These are phyloP conservation scores for Peronospora destructor DNA, from an alignment of 352 stramenopile species.

Conservation along the genomic window DNA sequence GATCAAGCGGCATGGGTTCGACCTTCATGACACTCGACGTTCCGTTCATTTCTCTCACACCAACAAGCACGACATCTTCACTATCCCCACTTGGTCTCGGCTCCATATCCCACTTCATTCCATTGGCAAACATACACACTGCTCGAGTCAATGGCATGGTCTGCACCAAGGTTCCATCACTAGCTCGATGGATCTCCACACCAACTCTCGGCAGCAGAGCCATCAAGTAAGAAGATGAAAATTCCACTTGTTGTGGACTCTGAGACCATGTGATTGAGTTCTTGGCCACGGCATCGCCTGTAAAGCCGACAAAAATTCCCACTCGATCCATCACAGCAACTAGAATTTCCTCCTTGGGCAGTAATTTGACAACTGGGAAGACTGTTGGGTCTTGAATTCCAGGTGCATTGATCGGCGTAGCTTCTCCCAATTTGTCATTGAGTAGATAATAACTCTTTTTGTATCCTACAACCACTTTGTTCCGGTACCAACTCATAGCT, in stretches of 20 bases:
- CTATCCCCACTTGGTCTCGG: slow-evolving; percentile 58
- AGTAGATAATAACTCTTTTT: slow-evolving; percentile 72
- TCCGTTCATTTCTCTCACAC: slow-evolving; percentile 47
- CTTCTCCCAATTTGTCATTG: slow-evolving; percentile 79
- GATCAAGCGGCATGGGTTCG: slow-evolving; percentile 79
- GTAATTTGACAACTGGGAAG: slow-evolving; percentile 66
- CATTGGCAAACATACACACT: slow-evolving; percentile 78
- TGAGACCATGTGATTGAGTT: slow-evolving; percentile 83
- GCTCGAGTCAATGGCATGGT: slow-evolving; percentile 55
- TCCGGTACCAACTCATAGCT: slow-evolving; percentile 82
- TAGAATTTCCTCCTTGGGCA: slow-evolving; percentile 81
- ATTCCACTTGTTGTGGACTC: slow-evolving; percentile 63
- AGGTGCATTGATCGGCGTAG: slow-evolving; percentile 59
- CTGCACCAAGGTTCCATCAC: slow-evolving; percentile 71
- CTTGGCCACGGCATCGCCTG: slow-evolving; percentile 67
- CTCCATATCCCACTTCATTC: slow-evolving; percentile 90
- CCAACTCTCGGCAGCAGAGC: slow-evolving; percentile 67
- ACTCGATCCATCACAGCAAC: slow-evolving; percentile 80
- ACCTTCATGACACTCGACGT: slow-evolving; percentile 80
- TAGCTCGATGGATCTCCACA: slow-evolving; percentile 73
- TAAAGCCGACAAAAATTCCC: slow-evolving; percentile 75
- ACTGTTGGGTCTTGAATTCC: slow-evolving; percentile 61
- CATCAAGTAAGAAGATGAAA: slow-evolving; percentile 72
- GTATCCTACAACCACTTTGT: slow-evolving; percentile 80
- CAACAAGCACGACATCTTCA: slow-evolving; percentile 76